phyloP scores from a whole-genome alignment of 2,329 filamentous ascomycete species.

The Nemania bipapillata region DNA sequence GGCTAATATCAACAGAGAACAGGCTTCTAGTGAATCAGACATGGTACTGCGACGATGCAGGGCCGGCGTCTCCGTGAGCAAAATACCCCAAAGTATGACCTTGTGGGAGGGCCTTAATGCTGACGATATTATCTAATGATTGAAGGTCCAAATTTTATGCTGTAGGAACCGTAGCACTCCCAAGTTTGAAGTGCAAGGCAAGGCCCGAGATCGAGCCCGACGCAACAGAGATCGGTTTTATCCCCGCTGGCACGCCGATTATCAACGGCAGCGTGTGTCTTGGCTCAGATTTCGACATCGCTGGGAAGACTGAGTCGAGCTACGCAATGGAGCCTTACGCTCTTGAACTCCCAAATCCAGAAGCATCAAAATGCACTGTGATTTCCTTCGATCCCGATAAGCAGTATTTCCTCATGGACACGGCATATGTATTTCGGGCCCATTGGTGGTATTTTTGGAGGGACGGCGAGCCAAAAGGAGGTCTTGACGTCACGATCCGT shows the following conservation, averaged over 20 bases:
- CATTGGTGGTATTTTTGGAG: conserved; percentile 24
- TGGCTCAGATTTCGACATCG: neutral
- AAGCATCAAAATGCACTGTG: conserved; percentile 17
- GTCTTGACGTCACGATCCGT: conserved; percentile 2
- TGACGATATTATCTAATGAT: neutral
- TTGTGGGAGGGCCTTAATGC: neutral
- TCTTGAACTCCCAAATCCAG: conserved; percentile 23
- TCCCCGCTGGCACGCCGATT: neutral
- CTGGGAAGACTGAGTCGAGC: neutral
- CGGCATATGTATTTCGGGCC: conserved; percentile 5
- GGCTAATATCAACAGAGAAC: conserved; percentile 12
- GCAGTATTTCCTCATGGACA: conserved; percentile 4
- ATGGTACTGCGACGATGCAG: conserved; percentile 25
- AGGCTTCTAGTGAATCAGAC: conserved; percentile 22
- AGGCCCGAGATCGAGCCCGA: conserved; percentile 15
- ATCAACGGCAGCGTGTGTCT: conserved; percentile 17
- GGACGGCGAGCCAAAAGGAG: conserved; percentile 16
- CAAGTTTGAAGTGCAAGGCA: conserved; percentile 1
- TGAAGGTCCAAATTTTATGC: conserved; percentile 9
- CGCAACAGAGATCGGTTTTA: neutral
- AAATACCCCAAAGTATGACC: neutral
- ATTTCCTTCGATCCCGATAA: conserved; percentile 13
- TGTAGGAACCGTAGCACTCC: neutral
- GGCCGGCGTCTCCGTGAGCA: conserved; percentile 10
- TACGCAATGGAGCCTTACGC: conserved; percentile 24